A percentile compares a stretch with the other conserved stretches of the same genome.
These are phyloP conservation scores for Thalassiosira exigua DNA, from an alignment of 352 stramenopile species.

Conservation along the genomic window DNA sequence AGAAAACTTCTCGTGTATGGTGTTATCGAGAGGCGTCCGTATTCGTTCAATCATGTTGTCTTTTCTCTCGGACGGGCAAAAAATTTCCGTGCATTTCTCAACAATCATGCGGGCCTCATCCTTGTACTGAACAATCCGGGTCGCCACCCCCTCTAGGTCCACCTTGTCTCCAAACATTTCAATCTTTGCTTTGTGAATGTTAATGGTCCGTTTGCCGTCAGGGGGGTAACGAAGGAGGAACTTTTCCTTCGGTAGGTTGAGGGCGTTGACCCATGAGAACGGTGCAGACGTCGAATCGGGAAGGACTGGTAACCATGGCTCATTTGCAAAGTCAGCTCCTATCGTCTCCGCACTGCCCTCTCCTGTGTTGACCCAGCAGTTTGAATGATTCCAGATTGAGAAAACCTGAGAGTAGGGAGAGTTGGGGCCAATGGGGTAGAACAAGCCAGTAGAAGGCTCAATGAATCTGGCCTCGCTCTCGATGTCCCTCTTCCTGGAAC, in stretches of 20 bases:
- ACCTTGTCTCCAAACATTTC: conserved; percentile 91
- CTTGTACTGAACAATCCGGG: conserved; percentile 88
- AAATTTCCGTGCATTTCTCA: conserved; percentile 88
- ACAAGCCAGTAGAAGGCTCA: conserved; percentile 90
- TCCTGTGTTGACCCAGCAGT: conserved; percentile 96
- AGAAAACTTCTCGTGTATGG: background rate
- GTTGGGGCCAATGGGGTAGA: conserved; percentile 85
- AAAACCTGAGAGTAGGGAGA: conserved; percentile 90
- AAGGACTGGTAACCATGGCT: conserved; percentile 92
- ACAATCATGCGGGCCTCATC: conserved; percentile 87
- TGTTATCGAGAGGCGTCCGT: conserved; percentile 32
- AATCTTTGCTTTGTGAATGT: conserved; percentile 91
- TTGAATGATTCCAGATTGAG: conserved; percentile 92
- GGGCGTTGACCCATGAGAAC: conserved; percentile 87
- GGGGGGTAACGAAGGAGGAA: conserved; percentile 90
- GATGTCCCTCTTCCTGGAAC: conserved; percentile 88
- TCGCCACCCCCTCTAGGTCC: conserved; percentile 89
- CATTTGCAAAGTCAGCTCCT: conserved; percentile 86
- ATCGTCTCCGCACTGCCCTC: conserved; percentile 72
- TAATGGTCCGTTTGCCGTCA: conserved; percentile 87
- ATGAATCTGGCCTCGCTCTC: conserved; percentile 88
- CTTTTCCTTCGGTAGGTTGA: conserved; percentile 83
- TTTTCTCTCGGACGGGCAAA: conserved; percentile 53
- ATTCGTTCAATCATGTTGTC: conserved; percentile 42
- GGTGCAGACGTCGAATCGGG: conserved; percentile 85